These are phyloP conservation scores for Pichia insulana DNA, from an alignment of 805 yeast genomes.

Conservation along the genomic window DNA sequence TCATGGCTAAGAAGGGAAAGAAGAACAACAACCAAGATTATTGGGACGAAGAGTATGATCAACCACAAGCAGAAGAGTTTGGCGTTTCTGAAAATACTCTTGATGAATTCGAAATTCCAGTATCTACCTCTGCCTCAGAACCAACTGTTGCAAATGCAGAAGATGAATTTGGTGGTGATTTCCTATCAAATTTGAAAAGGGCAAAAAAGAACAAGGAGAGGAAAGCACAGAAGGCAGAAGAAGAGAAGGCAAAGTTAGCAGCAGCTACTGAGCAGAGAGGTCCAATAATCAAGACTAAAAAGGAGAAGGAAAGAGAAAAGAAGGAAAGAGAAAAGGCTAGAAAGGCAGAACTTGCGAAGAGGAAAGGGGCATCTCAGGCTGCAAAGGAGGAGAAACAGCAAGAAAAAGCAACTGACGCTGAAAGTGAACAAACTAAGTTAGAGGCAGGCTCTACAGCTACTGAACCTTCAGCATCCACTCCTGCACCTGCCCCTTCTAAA, in stretches of 20 bases:
- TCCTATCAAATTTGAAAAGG: conserved; percentile 74
- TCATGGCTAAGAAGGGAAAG: conserved; percentile 38
- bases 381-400: neutral
- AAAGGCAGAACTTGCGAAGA: conserved; percentile 84
- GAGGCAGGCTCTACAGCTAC: conserved; percentile 26
- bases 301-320: conserved; percentile 91
- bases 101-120: conserved; percentile 16
- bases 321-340: conserved; percentile 85
- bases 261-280: conserved; percentile 29
- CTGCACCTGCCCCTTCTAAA: conserved; percentile 23
- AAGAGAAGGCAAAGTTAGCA: conserved; percentile 25
- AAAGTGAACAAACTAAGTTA: conserved; percentile 32
- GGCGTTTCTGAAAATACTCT: conserved; percentile 26
- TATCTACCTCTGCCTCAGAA: conserved; percentile 21
- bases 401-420: no score
- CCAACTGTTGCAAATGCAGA: conserved; percentile 28
- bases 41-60: conserved; percentile 71
- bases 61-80: conserved; percentile 45
- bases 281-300: conserved; percentile 78
- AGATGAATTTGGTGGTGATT: conserved; percentile 51
- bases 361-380: conserved; percentile 54
- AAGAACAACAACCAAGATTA: conserved; percentile 58
- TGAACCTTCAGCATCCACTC: conserved; percentile 11
- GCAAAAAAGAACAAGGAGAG: conserved; percentile 72
- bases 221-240: conserved; percentile 53